Evolutionary conservation across 768 basidiomycete genomes (phyloP).

Genomic region (Galerina marginata): DNA sequence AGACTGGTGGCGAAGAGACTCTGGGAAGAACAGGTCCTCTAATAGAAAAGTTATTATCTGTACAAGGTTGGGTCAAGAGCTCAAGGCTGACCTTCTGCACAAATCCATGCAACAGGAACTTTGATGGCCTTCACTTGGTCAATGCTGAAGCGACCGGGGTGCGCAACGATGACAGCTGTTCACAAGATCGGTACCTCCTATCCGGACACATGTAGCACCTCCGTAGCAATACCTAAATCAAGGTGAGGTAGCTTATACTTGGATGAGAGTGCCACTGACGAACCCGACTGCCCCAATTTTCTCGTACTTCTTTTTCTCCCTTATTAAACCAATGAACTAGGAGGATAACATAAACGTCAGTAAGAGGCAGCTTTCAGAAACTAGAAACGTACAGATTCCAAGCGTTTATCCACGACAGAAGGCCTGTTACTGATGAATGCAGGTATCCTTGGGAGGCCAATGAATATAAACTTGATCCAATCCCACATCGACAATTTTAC

Average conservation of each 20-base stretch:
- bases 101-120: constrained; percentile 44
- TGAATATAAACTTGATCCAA: constrained; percentile 32
- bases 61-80: no score
- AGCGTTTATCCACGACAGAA: constrained; percentile 35
- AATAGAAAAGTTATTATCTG: not conserved
- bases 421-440: constrained; percentile 37
- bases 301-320: constrained; percentile 45
- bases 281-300: constrained; percentile 52
- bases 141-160: constrained; percentile 42
- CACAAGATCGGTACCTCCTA: constrained; percentile 41
- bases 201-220: constrained; percentile 40
- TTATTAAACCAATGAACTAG: constrained; percentile 44
- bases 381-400: constrained; percentile 32
- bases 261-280: not conserved
- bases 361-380: constrained; percentile 5
- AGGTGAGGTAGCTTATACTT: not conserved
- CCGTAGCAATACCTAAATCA: constrained; percentile 46
- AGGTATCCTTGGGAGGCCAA: constrained; percentile 29
- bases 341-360: not conserved
- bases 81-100: constrained; percentile 42
- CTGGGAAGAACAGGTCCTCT: constrained; percentile 47
- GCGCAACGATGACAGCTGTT: constrained; percentile 46
- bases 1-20: constrained; percentile 32
- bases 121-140: constrained; percentile 42
- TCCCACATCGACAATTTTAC: constrained; percentile 33